These are phyloP conservation scores for Xanthoceras sorbifolium DNA, from an alignment of 345 rosid species.

Conservation along the genomic window DNA sequence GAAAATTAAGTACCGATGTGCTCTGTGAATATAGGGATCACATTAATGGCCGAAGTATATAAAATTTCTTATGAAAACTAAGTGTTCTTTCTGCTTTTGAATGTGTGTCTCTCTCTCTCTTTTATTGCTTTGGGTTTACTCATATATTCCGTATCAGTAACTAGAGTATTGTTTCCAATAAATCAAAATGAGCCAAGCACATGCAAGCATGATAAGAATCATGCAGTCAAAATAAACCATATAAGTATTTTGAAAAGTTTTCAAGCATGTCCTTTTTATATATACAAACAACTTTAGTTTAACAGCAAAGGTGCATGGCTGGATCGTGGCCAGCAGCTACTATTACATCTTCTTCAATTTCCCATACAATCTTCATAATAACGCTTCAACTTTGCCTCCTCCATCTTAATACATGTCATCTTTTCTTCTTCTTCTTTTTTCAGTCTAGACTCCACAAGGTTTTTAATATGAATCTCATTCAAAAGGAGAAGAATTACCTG, in stretches of 20 bases:
- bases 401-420: not conserved
- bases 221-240: not conserved
- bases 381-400: slow-evolving; percentile 22
- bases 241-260: not conserved
- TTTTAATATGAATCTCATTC: not conserved
- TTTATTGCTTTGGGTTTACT: no score
- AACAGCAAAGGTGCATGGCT: not conserved
- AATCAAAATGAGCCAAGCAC: not conserved
- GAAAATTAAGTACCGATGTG: no score
- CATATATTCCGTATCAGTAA: no score
- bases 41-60: no score
- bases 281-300: not conserved
- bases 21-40: no score
- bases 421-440: not conserved
- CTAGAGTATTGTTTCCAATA: not conserved
- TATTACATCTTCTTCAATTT: not conserved
- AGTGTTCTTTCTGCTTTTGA: no score
- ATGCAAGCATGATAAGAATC: not conserved
- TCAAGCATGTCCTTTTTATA: not conserved
- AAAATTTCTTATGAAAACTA: no score
- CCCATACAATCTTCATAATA: slow-evolving; percentile 18
- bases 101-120: no score
- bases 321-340: not conserved
- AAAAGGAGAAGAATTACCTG: no score
- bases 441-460: not conserved